Conservation (phyloP, 805 yeast species). For the Metschnikowia hibisci region DNA sequence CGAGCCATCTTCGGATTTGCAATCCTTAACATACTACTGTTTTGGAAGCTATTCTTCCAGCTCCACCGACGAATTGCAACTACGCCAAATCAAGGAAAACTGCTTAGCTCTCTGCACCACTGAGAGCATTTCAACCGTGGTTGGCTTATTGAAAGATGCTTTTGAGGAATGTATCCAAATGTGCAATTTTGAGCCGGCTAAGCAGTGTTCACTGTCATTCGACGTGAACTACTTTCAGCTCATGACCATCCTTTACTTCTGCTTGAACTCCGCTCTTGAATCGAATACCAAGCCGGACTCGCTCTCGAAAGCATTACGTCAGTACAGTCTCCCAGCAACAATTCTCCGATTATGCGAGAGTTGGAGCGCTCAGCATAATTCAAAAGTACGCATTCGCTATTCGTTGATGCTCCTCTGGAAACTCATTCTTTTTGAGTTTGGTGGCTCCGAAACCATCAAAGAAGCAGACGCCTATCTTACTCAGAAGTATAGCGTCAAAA, state of each 20-base stretch:
- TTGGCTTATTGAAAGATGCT: conserved; percentile 9
- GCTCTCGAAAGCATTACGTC: conserved; percentile 17
- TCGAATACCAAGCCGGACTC: not conserved
- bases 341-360: conserved; percentile 52
- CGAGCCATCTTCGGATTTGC: conserved; percentile 1
- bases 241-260: conserved; percentile 34
- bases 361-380: conserved; percentile 57
- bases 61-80: conserved; percentile 8
- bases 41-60: conserved; percentile 12
- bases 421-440: conserved; percentile 57
- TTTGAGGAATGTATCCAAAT: conserved; percentile 5
- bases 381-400: conserved; percentile 49
- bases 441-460: conserved; percentile 42
- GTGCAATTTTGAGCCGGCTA: not conserved
- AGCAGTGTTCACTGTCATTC: not conserved
- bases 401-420: conserved; percentile 53
- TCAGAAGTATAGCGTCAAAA: conserved; percentile 35
- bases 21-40: conserved; percentile 9
- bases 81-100: conserved; percentile 8
- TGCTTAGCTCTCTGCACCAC: conserved; percentile 21
- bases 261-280: conserved; percentile 24
- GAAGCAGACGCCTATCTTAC: conserved; percentile 46
- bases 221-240: conserved; percentile 23
- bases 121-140: conserved; percentile 9
- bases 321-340: conserved; percentile 38